These are phyloP conservation scores for Ensete glaucum DNA, from an alignment of 176 grass and related monocot species.

Conservation along the genomic window DNA sequence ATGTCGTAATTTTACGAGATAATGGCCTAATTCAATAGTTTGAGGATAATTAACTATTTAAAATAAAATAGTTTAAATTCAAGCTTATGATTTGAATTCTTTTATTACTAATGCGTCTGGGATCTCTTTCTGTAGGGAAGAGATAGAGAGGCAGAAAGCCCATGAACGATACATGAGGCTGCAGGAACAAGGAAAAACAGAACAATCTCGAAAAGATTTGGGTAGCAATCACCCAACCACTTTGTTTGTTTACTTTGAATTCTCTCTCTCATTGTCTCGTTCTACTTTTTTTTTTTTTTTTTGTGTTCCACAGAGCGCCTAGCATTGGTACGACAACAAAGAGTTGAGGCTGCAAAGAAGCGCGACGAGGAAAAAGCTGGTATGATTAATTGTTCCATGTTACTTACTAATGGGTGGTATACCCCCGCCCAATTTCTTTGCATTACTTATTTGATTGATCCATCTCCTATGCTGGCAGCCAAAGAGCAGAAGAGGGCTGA, in stretches of 20 bases:
- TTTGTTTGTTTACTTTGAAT: background rate
- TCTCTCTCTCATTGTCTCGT: background rate
- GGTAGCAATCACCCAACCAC: slow-evolving; percentile 29
- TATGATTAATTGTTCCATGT: background rate
- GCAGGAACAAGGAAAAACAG: slow-evolving; percentile 88
- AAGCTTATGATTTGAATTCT: too few relatives aligned
- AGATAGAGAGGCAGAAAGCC: slow-evolving; percentile 70
- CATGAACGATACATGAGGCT: slow-evolving; percentile 69
- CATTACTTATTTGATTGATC: background rate
- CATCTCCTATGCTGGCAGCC: background rate
- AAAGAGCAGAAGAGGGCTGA: slow-evolving; percentile 20
- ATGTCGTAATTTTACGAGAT: too few relatives aligned
- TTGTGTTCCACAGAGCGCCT: slow-evolving; percentile 3
- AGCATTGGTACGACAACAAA: slow-evolving; percentile 21
- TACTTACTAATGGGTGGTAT: too few relatives aligned
- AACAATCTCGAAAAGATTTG: slow-evolving; percentile 85
- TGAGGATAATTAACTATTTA: too few relatives aligned
- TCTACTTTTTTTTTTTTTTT: too few relatives aligned
- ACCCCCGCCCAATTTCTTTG: background rate
- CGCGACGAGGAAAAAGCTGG: slow-evolving; percentile 19
- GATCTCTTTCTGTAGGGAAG: slow-evolving; percentile 39
- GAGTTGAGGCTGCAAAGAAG: slow-evolving; percentile 19
- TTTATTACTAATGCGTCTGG: background rate
- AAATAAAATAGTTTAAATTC: too few relatives aligned
- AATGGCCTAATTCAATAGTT: too few relatives aligned